Evolutionary conservation across 2,329 filamentous ascomycete genomes (phyloP), one percentile per base, ranked within the genome.

Genomic region (Fusarium aywerte): DNA sequence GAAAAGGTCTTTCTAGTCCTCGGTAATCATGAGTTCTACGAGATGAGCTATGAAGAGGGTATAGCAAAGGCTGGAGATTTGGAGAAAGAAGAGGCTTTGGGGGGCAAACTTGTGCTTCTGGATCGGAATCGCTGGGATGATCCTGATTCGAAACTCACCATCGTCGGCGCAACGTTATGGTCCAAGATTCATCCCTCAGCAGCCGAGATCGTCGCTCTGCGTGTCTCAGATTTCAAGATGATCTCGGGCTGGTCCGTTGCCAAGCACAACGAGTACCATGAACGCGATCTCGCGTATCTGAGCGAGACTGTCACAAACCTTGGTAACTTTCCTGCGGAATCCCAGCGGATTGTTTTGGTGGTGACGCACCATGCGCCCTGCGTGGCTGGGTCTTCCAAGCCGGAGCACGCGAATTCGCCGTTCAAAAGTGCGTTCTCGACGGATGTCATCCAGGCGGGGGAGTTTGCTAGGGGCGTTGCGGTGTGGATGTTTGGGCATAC

Each of bases 101-200:
- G 52, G 0, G 77, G 77, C 0, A 79, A 76, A 32, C 51, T 86
- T 12, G 73, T 80, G 5, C 67, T 87, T 5, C 70, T 87, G 35
- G 74, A 87, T 63, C 77, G 78, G 18, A 74, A 74, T 18, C 68
- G 79, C 8, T 81, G 78, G 64, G 73, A 77, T 23, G 80, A 83
- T 18, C 72, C 77, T 2, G 74, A 74, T 3, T 80, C 81, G 1
- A 71, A 71, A 23, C 51, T 87, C n/a, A 84, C 81, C 4, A 74
- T 89, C 4, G 73, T 89, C 3, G 87, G 87, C 7, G 88, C 84
- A 64, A 87, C 85, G 3, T 77, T 89, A 0, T 88, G 86, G 83
- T 87, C 85, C 2, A 65, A 74, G 0, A 79, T 89, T 7, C 77
- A 82, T 0, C 63, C 77, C 0, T 74, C 79, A 7, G 76, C 77